Percentiles rank a stretch among this genome's conserved stretches.
phyloP scores from a whole-genome alignment of 192 early-diverging fungal species.

The Coemansia sp. region DNA sequence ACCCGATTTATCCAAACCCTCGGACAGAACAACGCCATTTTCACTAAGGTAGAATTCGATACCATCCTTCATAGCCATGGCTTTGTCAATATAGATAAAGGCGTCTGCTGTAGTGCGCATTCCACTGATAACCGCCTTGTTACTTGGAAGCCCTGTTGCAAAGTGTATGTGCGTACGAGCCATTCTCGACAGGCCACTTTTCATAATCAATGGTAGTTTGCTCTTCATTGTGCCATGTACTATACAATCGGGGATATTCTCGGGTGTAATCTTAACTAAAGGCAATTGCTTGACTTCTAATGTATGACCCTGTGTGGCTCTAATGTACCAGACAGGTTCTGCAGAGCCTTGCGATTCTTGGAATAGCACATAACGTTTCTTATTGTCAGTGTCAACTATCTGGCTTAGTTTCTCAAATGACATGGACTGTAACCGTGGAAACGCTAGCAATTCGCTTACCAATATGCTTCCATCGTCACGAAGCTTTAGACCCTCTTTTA shows the following conservation, averaged over 20 bases:
- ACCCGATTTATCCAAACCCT: conserved; percentile 63
- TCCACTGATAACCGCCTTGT: conserved; percentile 69
- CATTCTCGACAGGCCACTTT: conserved; percentile 73
- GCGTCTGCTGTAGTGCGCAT: conserved; percentile 70
- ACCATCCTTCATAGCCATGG: conserved; percentile 68
- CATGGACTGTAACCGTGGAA: conserved; percentile 58
- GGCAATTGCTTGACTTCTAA: conserved; percentile 47
- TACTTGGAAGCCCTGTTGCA: conserved; percentile 67
- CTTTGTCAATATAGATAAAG: conserved; percentile 78
- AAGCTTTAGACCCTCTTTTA: conserved; percentile 71
- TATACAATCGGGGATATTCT: conserved; percentile 26
- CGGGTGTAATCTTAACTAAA: conserved; percentile 28
- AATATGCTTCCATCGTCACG: conserved; percentile 73
- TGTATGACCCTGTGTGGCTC: conserved; percentile 88
- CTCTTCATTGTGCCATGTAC: conserved; percentile 35
- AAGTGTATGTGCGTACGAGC: conserved; percentile 88
- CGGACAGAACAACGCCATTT: conserved; percentile 79
- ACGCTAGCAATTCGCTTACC: conserved; percentile 62
- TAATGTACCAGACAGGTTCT: conserved; percentile 59
- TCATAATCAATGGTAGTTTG: conserved; percentile 39
- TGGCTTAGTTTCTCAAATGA: conserved; percentile 64
- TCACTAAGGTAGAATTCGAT: conserved; percentile 73
- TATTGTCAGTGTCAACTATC: conserved; percentile 75
- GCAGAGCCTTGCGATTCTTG: conserved; percentile 15
- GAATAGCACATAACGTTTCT: conserved; percentile 74